Percentiles rank a stretch among this genome's conserved stretches.
Evolutionary conservation across 2,329 filamentous ascomycete genomes (phyloP).

Genomic region (Plectosphaerella cucumerina): DNA sequence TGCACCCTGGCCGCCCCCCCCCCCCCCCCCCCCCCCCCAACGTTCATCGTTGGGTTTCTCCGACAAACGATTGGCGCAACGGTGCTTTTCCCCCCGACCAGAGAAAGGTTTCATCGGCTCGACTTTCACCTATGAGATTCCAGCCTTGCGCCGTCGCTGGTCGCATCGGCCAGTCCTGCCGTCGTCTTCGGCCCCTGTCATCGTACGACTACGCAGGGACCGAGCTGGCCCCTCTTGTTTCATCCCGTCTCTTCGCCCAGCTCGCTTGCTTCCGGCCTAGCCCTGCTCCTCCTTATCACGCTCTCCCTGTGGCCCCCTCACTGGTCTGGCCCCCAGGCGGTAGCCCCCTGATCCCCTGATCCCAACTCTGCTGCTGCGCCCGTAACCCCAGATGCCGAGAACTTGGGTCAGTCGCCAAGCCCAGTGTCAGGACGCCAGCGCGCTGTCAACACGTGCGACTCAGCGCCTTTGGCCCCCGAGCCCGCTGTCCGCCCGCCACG

Average conservation of each 20-base stretch:
- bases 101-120: too few relatives aligned
- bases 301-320: not conserved
- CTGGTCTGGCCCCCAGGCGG: not conserved
- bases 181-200: too few relatives aligned
- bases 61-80: too few relatives aligned
- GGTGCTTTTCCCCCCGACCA: too few relatives aligned
- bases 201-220: not conserved
- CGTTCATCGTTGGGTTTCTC: too few relatives aligned
- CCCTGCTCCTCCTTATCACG: not conserved
- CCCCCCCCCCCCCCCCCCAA: too few relatives aligned
- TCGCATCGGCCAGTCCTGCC: too few relatives aligned
- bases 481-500: too few relatives aligned
- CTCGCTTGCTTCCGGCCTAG: not conserved
- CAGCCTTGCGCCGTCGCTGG: too few relatives aligned
- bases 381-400: not conserved
- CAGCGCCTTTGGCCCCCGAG: not conserved
- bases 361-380: not conserved
- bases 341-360: not conserved
- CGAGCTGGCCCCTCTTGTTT: not conserved
- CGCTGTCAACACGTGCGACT: not conserved
- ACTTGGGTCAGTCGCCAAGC: not conserved
- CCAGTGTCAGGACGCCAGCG: not conserved
- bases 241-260: not conserved
- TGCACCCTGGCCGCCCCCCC: too few relatives aligned
- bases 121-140: too few relatives aligned